phyloP scores from a whole-genome alignment of 2,329 filamentous ascomycete species.

The Arthrobotrys pseudoclavata region DNA sequence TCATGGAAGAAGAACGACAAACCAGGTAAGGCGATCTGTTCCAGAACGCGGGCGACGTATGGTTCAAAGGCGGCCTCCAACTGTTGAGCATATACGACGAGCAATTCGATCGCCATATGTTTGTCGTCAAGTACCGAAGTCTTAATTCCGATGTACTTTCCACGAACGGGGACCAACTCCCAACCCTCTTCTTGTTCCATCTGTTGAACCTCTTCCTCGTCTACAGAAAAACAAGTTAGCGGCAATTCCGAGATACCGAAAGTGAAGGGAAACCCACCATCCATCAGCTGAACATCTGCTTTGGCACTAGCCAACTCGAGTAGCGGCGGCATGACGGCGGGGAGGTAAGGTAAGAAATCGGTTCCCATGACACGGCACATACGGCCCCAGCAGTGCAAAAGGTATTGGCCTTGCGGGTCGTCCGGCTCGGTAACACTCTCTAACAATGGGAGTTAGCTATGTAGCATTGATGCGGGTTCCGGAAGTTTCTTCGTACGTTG shows the following conservation, averaged over 20 bases:
- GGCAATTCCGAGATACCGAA: neutral
- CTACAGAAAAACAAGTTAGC: constrained; percentile 65
- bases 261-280: constrained; percentile 66
- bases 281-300: constrained; percentile 94
- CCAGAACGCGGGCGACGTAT: constrained; percentile 93
- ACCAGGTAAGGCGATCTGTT: constrained; percentile 93
- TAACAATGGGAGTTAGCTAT: constrained; percentile 46
- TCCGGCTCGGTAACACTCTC: constrained; percentile 86
- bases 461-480: neutral
- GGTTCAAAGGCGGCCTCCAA: constrained; percentile 93
- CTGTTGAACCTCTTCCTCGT: constrained; percentile 92
- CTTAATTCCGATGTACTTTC: constrained; percentile 98
- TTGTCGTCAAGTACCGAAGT: constrained; percentile 98
- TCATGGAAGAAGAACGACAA: constrained; percentile 99
- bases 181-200: constrained; percentile 96
- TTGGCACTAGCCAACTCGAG: constrained; percentile 92
- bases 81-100: constrained; percentile 96
- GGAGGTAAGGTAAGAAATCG: constrained; percentile 93
- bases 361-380: constrained; percentile 95
- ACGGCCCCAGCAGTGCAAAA: constrained; percentile 98
- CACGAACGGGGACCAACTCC: constrained; percentile 96
- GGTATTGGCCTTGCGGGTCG: constrained; percentile 94
- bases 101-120: constrained; percentile 98
- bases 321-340: constrained; percentile 92
- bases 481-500: constrained; percentile 71